These are phyloP conservation scores for Globisporangium uncinulatum DNA, from an alignment of 352 stramenopile species.

Conservation along the genomic window DNA sequence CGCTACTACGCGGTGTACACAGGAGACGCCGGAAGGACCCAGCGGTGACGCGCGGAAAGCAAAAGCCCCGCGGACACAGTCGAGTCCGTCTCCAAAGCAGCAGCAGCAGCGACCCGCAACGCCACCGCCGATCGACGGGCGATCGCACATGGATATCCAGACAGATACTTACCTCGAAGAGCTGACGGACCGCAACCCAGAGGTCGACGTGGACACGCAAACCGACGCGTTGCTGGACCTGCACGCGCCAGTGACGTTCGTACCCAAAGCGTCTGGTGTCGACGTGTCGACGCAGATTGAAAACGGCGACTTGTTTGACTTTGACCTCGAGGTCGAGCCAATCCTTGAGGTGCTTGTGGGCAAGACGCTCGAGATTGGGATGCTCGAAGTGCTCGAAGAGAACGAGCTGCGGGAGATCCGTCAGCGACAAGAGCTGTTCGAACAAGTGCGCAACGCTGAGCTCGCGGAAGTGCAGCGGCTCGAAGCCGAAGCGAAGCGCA, in stretches of 20 bases:
- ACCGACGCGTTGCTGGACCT: conserved; percentile 90
- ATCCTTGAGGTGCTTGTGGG: conserved; percentile 94
- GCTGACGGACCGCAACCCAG: conserved; percentile 86
- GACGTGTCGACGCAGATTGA: conserved; percentile 91
- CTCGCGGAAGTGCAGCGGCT: conserved; percentile 92
- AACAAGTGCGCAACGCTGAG: conserved; percentile 90
- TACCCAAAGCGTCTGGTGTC: conserved; percentile 83
- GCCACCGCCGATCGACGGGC: conserved; percentile 81
- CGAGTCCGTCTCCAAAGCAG: neutral
- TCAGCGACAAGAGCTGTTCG: conserved; percentile 89
- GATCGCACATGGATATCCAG: conserved; percentile 92
- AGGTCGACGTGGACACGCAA: conserved; percentile 88
- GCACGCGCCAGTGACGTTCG: conserved; percentile 76
- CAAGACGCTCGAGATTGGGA: conserved; percentile 92
- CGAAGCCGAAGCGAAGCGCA: conserved; percentile 90
- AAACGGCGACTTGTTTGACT: conserved; percentile 92
- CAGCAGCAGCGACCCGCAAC: conserved; percentile 49
- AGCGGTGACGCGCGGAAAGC: conserved; percentile 6
- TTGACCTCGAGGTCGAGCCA: conserved; percentile 92
- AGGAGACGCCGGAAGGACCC: conserved; percentile 29
- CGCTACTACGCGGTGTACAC: too few relatives aligned
- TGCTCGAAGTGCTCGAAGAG: conserved; percentile 94
- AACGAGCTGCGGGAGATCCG: conserved; percentile 88
- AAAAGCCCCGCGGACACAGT: conserved; percentile 2
- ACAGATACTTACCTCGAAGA: conserved; percentile 95